phyloP scores from a whole-genome alignment of 495 filamentous ascomycete species.

The Lophiostoma macrostomum region DNA sequence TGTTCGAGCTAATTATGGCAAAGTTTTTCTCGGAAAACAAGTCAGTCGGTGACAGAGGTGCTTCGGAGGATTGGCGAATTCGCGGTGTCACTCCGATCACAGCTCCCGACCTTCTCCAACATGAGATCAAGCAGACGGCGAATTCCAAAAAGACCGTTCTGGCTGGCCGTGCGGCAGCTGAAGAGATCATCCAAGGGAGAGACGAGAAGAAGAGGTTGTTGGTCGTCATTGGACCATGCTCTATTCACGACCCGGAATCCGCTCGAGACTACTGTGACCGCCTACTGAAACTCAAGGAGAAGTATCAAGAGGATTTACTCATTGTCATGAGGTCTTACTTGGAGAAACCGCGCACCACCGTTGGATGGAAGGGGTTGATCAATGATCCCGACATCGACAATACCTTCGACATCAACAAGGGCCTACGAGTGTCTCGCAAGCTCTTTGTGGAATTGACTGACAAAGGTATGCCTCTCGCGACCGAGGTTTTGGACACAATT shows the following conservation, averaged over 20 bases:
- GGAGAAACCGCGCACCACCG: conserved; percentile 97
- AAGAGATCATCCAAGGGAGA: conserved; percentile 71
- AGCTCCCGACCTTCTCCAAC: conserved; percentile 89
- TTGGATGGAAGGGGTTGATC: conserved; percentile 99
- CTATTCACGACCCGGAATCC: conserved; percentile 90
- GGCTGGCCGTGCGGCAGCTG: conserved; percentile 74
- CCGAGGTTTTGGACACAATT: conserved; percentile 98
- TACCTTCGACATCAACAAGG: conserved; percentile 99
- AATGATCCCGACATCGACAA: conserved; percentile 99
- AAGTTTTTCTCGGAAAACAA: conserved; percentile 89
- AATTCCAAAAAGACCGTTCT: conserved; percentile 78
- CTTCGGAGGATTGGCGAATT: conserved; percentile 91
- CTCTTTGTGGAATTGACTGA: conserved; percentile 92
- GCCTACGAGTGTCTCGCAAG: conserved; percentile 79
- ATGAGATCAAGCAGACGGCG: conserved; percentile 81
- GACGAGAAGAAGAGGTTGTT: conserved; percentile 76
- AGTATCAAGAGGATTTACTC: conserved; percentile 82
- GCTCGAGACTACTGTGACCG: conserved; percentile 92
- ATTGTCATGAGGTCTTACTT: conserved; percentile 99
- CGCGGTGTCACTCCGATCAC: conserved; percentile 82
- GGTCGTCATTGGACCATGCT: conserved; percentile 94
- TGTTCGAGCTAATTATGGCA: too few relatives aligned
- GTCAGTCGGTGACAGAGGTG: conserved; percentile 74
- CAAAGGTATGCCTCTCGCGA: conserved; percentile 96
- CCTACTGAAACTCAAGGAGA: conserved; percentile 77